Evolutionary conservation across 176 grass and related monocot genomes (phyloP), one percentile per base, ranked within the genome.

Genomic region (Musa beccarii): DNA sequence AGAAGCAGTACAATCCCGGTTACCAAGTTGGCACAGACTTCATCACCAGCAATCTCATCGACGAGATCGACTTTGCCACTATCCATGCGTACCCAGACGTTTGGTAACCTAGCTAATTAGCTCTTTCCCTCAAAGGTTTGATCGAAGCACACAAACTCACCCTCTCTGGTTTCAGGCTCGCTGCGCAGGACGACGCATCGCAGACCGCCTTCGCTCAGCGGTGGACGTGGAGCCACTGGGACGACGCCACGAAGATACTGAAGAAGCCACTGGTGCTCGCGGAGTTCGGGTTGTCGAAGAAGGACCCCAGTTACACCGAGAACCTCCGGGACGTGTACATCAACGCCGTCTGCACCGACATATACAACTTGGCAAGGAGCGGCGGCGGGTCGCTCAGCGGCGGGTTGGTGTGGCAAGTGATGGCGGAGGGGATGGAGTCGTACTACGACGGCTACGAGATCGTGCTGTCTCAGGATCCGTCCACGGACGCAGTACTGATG

Each of bases 391-490:
- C 82, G 68, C 53, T 88, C 34, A 43, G 34, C 34, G 34, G 34
- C 34, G 34, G 34, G 3, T 43, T 43, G 34, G 34, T 43, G 34
- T 43, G 79, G 86, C 86, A 88, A 77, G 61, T 81, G 59, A 71
- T 88, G 82, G 82, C 82, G 10, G 82, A 84, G 61, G 79, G 79
- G 52, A 88, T 88, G 86, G 82, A 84, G 17, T 61, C 69, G 0
- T 82, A 76, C 65, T 78, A 82, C 72, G 86, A 88, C 16, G 86
- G 86, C 14, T 88, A 88, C 71, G 86, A 84, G 82, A 88, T 88
- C 72, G 54, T 84, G 80, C 50, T 88, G 43, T 66, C 82, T 57
- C 86, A 26, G 54, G 79, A 82, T 20, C 5, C 75, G 0, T 21
- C 82, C 0, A 81, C 86, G 6, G 70, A 75, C 0, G 79, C 72